phyloP scores from a whole-genome alignment of 177 flowering plant genomes.

The Tripterygium wilfordii region DNA sequence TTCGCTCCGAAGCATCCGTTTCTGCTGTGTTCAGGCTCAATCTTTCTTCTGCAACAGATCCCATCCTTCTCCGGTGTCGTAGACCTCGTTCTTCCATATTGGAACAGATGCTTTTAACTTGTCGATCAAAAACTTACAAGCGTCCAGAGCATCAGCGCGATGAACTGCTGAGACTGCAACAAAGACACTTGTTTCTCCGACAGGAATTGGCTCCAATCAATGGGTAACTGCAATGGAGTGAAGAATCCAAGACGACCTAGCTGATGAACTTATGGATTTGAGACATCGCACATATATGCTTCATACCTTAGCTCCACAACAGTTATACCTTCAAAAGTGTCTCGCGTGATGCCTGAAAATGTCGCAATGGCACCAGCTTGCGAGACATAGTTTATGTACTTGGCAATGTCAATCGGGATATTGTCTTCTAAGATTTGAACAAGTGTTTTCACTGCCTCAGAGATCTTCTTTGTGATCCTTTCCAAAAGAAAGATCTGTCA shows the following conservation, averaged over 20 bases:
- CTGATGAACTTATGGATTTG: constrained; percentile 59
- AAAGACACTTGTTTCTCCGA: constrained; percentile 84
- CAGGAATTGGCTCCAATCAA: constrained; percentile 71
- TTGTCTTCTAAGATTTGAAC: constrained; percentile 70
- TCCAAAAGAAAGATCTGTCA: too few species aligned
- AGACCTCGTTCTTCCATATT: constrained; percentile 98
- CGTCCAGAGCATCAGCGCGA: constrained; percentile 73
- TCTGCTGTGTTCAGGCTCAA: constrained; percentile 11
- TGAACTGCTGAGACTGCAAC: constrained; percentile 84
- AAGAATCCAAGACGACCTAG: constrained; percentile 63
- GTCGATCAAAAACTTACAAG: constrained; percentile 81
- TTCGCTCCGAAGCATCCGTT: constrained; percentile 20
- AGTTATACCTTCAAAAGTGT: constrained; percentile 67
- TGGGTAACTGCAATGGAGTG: constrained; percentile 71
- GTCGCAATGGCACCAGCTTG: constrained; percentile 77
- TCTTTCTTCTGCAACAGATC: constrained; percentile 4
- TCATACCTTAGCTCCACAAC: constrained; percentile 84
- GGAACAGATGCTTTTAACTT: constrained; percentile 94
- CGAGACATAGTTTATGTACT: constrained; percentile 65
- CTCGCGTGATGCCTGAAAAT: constrained; percentile 84
- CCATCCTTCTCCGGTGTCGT: constrained; percentile 64
- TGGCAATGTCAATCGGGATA: constrained; percentile 45
- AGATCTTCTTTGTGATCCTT: too few species aligned
- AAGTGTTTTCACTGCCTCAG: constrained; percentile 52
- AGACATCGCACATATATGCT: constrained; percentile 94